These are phyloP conservation scores for Cylindrotheca closterium DNA, from an alignment of 108 stramenopile genomes.

Conservation along the genomic window DNA sequence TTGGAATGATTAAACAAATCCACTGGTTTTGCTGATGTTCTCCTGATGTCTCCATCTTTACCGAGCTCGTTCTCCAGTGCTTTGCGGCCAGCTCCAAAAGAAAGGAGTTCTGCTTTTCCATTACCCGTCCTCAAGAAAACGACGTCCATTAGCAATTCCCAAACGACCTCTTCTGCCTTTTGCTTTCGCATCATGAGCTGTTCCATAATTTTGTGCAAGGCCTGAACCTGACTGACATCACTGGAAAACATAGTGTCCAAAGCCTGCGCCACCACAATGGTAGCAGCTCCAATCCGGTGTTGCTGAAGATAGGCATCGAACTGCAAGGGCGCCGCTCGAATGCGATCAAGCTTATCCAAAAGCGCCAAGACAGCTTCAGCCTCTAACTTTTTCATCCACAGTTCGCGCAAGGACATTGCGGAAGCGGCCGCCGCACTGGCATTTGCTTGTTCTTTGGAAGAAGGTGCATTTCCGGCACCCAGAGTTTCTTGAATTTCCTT, in stretches of 20 bases:
- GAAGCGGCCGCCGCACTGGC: constrained; percentile 24
- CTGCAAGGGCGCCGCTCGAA: constrained; percentile 74
- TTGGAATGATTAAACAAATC: neutral
- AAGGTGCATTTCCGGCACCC: constrained; percentile 21
- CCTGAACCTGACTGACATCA: constrained; percentile 71
- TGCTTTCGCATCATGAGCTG: constrained; percentile 84
- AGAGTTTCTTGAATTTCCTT: constrained; percentile 76
- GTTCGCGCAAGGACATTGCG: constrained; percentile 74
- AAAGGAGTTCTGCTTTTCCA: constrained; percentile 19
- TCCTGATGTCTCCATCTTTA: neutral
- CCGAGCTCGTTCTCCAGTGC: neutral
- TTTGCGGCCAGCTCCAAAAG: neutral
- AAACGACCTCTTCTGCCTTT: constrained; percentile 82
- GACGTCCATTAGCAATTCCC: constrained; percentile 75
- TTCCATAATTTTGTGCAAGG: constrained; percentile 77
- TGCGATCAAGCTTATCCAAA: constrained; percentile 75
- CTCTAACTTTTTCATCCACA: constrained; percentile 89
- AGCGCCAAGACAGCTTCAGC: constrained; percentile 75
- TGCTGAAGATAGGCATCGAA: constrained; percentile 58
- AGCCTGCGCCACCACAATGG: constrained; percentile 55
- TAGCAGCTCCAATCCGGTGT: constrained; percentile 76
- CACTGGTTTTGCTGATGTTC: neutral
- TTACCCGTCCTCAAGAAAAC: constrained; percentile 72
- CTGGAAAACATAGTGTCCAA: constrained; percentile 73
- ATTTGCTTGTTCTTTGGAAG: constrained; percentile 7